Conservation (phyloP, 306 rosid genomes). For the Clitoria ternatea region DNA sequence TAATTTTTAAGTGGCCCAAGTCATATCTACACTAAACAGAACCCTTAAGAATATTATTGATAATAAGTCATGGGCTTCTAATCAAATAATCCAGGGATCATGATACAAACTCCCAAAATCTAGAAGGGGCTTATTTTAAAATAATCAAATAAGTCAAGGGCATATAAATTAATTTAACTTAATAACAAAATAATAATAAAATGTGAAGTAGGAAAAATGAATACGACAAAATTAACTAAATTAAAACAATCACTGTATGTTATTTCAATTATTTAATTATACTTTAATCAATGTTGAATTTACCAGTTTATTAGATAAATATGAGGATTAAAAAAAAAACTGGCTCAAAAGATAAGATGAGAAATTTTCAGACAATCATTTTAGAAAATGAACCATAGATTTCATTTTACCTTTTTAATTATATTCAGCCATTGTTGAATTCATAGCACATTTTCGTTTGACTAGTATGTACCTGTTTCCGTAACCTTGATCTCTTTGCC, state of each 20-base stretch:
- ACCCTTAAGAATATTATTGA: no score
- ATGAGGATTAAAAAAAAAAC: background rate
- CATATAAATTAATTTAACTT: no score
- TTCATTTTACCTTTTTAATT: background rate
- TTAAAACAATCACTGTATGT: background rate
- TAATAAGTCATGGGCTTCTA: no score
- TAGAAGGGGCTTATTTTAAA: no score
- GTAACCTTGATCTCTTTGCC: slow-evolving; percentile 56
- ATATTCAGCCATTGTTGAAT: background rate
- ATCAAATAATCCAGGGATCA: no score
- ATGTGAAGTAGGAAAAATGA: background rate
- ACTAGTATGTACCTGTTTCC: slow-evolving; percentile 45
- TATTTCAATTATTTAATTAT: background rate
- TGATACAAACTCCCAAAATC: no score
- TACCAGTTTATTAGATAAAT: background rate
- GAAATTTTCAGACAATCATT: background rate
- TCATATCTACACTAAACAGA: no score
- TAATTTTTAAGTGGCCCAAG: no score
- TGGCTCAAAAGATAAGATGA: background rate
- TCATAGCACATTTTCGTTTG: background rate
- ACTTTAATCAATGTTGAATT: background rate
- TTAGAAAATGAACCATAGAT: background rate
- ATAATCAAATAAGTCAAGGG: no score
- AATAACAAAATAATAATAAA: background rate
- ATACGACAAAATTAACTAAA: background rate